A percentile compares a stretch with the other conserved stretches of the same genome.
Evolutionary conservation across 768 basidiomycete species (phyloP).

Genomic region (Pisolithus sp.): DNA sequence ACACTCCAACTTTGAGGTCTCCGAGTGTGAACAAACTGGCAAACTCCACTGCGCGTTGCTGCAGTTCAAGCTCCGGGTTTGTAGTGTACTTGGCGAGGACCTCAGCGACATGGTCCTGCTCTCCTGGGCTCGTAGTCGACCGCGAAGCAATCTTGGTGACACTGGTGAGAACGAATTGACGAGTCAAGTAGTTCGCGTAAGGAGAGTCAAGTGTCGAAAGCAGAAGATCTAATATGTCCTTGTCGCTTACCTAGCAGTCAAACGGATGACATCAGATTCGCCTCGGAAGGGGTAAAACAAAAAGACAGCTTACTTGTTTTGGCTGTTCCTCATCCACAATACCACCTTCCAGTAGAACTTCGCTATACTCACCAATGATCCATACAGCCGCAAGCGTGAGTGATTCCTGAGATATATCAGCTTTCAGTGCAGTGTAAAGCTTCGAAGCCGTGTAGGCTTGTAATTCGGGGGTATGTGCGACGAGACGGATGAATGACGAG

Average conservation of each 20-base stretch:
- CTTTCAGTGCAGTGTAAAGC: constrained; percentile 78
- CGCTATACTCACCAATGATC: constrained; percentile 96
- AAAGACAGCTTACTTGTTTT: constrained; percentile 46
- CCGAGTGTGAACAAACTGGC: constrained; percentile 75
- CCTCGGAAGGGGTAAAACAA: background rate
- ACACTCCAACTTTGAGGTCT: constrained; percentile 72
- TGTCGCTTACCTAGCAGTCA: constrained; percentile 59
- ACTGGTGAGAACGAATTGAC: constrained; percentile 87
- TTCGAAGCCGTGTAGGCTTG: constrained; percentile 94
- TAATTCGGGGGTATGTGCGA: constrained; percentile 93
- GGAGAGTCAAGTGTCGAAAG: constrained; percentile 87
- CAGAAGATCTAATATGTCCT: constrained; percentile 80
- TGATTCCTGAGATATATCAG: constrained; percentile 95
- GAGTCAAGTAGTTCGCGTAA: constrained; percentile 84
- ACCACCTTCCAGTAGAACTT: constrained; percentile 81
- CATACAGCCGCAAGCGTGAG: constrained; percentile 90
- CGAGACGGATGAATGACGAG: constrained; percentile 90
- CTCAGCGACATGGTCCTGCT: constrained; percentile 75
- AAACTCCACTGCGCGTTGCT: constrained; percentile 95
- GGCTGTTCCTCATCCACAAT: constrained; percentile 72
- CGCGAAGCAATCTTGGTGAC: constrained; percentile 88
- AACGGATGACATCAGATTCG: background rate
- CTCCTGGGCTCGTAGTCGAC: constrained; percentile 52
- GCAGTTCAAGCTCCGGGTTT: constrained; percentile 88
- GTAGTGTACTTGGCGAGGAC: constrained; percentile 78